These are phyloP conservation scores for Dictyostelium purpureum DNA, from an alignment of 78 protist genomes.

Conservation along the genomic window DNA sequence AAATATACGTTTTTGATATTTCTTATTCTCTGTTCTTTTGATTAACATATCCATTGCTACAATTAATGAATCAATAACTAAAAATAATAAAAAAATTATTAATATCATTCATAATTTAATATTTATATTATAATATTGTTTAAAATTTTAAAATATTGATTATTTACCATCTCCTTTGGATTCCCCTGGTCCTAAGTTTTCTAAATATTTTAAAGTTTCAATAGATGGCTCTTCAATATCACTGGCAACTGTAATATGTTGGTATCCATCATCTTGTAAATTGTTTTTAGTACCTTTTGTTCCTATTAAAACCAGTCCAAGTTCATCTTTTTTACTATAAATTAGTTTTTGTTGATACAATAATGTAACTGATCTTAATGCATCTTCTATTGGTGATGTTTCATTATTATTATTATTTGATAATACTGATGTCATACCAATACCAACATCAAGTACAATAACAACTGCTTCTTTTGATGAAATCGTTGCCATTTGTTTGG, in stretches of 20 bases:
- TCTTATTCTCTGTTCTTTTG: constrained; percentile 65
- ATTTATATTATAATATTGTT: not conserved
- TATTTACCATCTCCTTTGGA: constrained; percentile 58
- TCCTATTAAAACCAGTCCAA: constrained; percentile 70
- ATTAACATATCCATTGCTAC: constrained; percentile 86
- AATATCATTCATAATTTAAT: not conserved
- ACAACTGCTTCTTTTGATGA: constrained; percentile 82
- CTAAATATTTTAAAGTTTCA: constrained; percentile 36
- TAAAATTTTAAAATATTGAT: too few species aligned
- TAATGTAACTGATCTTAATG: constrained; percentile 65
- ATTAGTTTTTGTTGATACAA: constrained; percentile 79
- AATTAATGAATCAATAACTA: constrained; percentile 81
- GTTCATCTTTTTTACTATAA: constrained; percentile 73
- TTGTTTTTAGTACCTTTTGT: constrained; percentile 77
- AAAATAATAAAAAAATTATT: not conserved
- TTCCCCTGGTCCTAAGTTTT: constrained; percentile 49
- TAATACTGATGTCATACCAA: constrained; percentile 42
- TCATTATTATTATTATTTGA: not conserved
- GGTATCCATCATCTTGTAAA: constrained; percentile 75
- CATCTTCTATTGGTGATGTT: constrained; percentile 68
- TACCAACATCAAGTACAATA: constrained; percentile 73
- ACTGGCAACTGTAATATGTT: constrained; percentile 47
- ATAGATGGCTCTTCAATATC: constrained; percentile 71
- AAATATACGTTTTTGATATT: constrained; percentile 79
- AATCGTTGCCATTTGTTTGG: not conserved